Percentiles rank a stretch among this genome's conserved stretches.
phyloP scores from a whole-genome alignment of 106 monocot species.

The Allium sativum region DNA sequence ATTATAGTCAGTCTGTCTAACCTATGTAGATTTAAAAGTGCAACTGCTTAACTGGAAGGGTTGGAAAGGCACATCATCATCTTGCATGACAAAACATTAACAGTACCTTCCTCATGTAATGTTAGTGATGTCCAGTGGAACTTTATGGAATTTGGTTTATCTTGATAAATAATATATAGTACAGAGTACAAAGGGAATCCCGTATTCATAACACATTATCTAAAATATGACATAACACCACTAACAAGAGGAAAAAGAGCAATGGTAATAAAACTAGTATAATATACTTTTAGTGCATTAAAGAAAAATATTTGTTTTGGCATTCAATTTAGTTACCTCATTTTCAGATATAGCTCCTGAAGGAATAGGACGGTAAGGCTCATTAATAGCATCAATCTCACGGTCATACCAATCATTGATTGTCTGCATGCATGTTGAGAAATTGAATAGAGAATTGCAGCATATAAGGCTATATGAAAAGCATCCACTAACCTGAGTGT shows the following conservation, averaged over 20 bases:
- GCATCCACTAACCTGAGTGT: constrained; percentile 53
- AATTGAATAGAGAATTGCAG: not conserved
- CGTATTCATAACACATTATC: too few species aligned
- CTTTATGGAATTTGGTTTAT: too few species aligned
- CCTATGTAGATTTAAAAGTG: too few species aligned
- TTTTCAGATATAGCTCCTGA: constrained; percentile 89
- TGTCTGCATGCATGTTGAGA: constrained; percentile 32
- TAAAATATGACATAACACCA: not conserved
- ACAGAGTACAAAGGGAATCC: too few species aligned
- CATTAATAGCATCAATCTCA: constrained; percentile 87
- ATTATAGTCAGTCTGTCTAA: too few species aligned
- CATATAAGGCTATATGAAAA: not conserved
- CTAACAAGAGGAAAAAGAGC: not conserved
- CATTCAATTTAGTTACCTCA: constrained; percentile 38
- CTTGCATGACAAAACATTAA: too few species aligned
- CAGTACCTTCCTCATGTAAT: too few species aligned
- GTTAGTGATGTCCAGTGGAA: too few species aligned
- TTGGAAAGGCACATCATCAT: too few species aligned
- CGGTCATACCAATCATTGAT: constrained; percentile 93
- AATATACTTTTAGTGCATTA: not conserved
- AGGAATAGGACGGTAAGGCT: constrained; percentile 93
- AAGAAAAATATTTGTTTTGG: not conserved
- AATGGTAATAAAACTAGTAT: not conserved
- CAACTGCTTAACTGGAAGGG: too few species aligned
- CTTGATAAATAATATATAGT: too few species aligned